Evolutionary conservation across 2,329 filamentous ascomycete genomes (phyloP), one percentile per base, ranked within the genome.

Genomic region (Plectosphaerella plurivora): DNA sequence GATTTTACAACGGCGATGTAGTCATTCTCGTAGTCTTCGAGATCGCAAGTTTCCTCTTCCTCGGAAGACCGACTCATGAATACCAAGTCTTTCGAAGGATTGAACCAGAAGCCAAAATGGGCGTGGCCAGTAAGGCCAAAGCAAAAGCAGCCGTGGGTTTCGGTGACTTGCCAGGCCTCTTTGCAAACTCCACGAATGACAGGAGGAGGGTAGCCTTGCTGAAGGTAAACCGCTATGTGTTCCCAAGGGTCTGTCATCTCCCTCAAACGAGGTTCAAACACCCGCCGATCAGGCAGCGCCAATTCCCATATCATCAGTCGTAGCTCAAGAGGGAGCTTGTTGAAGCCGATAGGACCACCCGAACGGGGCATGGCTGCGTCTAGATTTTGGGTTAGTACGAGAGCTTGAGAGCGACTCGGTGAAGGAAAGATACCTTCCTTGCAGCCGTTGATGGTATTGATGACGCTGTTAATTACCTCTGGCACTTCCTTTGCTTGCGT

Each of bases 281-380:
- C 44, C 10, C 54, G 47, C 25, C 53, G 50, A 33, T 44, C 51
- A 5, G 53, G 54, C n/a, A 56, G 53, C 8, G 53, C 53, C 20
- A 56, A 33, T 47, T 56, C 54, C 54, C 54, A 56, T 14, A 55
- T 56, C 47, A 50, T 56, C n/a, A 36, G 50, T 12, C 54, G 53
- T 11, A 56, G 48, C 50, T 56, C 54, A 33, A 53, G 18, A 3
- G 54, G 54, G n/a, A 56, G 53, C 35, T 53, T 46, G 24, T 33
- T 44, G n/a, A 56, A 56, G 10, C 28, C 39, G 45, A 6, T 41
- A 25, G 12, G 55, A 55, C 46, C 8, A 8, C 28, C 4, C 9
- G 28, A 8, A 33, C 4, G 8, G 28, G 2, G 4, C 28, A 10
- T 33, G 28, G 11, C 28, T 12, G 7, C 8, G 11, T 33, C 28